Base-by-base conservation (phyloP, 1,139 yeast species). In the Candida sanyaensis region DNA sequence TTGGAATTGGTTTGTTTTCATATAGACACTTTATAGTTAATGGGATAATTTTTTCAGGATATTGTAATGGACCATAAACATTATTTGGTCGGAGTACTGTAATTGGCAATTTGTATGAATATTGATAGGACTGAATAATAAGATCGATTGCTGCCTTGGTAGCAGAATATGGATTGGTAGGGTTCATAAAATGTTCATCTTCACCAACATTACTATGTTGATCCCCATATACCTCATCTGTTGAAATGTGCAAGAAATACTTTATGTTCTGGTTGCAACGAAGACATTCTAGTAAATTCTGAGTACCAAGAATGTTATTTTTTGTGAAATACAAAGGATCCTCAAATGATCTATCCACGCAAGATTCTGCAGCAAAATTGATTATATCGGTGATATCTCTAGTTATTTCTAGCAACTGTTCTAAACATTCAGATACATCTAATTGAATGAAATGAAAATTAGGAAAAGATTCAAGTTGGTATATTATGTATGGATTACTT, bases 221-320 rank as follows among this genome's bases (percentile, higher is more conserved):
- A 48, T 72, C 76, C 1, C 86, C 86, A 52, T 82, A 82, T 0
- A 82, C 86, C 53, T 82, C 87, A 56, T 82, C 87, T 0, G 87
- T 81, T 3, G 86, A 81, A 52, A 82, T 66, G 56, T 81, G 85
- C 3, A 82, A 50, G 43, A 81, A 68, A 32, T 55, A 50, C 12
- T 13, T 28, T 9, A 43, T 31, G n/a, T 17, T 29, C 3, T 49
- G 49, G 7, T 57, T 42, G 11, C 54, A 34, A 34, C 78, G 63
- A 44, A 67, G 61, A 38, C 71, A 66, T 58, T 82, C 86, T 12
- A 82, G 64, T 28, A 82, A 53, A 33, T 73, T 76, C 52, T 78
- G 83, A 0, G 84, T 77, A 9, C 81, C 74, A 4, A 78, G 40
- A 2, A 79, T 71, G 52, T 82, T 82, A 46, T 80, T 78, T 17